phyloP scores from a whole-genome alignment of 805 yeast genomes.

The Yamadazyma laniorum region DNA sequence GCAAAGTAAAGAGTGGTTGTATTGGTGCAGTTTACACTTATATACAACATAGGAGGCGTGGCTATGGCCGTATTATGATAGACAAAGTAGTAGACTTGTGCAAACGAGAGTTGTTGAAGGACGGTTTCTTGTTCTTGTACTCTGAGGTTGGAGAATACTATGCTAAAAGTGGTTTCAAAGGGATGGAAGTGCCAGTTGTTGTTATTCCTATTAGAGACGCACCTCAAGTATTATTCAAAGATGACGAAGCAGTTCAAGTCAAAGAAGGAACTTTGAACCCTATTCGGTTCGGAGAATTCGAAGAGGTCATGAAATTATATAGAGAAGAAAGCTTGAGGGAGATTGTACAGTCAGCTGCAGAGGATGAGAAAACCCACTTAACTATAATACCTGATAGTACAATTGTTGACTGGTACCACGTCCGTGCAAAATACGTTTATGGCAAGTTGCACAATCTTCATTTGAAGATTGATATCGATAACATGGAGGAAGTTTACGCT shows the following conservation, averaged over 20 bases:
- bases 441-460: slow-evolving; percentile 19
- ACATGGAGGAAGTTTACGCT: slow-evolving; percentile 17
- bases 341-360: slow-evolving; percentile 13
- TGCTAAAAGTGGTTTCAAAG: slow-evolving; percentile 35
- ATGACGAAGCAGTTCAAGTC: background rate
- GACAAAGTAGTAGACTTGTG: slow-evolving; percentile 31
- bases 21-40: slow-evolving; percentile 44
- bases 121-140: slow-evolving; percentile 38
- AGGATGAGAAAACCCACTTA: slow-evolving; percentile 32
- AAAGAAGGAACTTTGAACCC: slow-evolving; percentile 10
- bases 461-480: slow-evolving; percentile 1
- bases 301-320: slow-evolving; percentile 21
- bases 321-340: slow-evolving; percentile 16
- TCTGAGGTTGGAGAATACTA: slow-evolving; percentile 47
- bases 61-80: slow-evolving; percentile 39
- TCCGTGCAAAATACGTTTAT: slow-evolving; percentile 34
- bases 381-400: slow-evolving; percentile 27
- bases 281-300: slow-evolving; percentile 31
- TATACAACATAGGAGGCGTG: slow-evolving; percentile 35
- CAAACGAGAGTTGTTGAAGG: slow-evolving; percentile 24
- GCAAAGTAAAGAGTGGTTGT: slow-evolving; percentile 26
- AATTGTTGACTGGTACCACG: slow-evolving; percentile 42
- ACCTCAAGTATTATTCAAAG: background rate
- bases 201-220: background rate
- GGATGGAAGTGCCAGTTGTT: slow-evolving; percentile 34